Evolutionary conservation across 345 rosid species (phyloP).

Genomic region (Lepidium didymum): DNA sequence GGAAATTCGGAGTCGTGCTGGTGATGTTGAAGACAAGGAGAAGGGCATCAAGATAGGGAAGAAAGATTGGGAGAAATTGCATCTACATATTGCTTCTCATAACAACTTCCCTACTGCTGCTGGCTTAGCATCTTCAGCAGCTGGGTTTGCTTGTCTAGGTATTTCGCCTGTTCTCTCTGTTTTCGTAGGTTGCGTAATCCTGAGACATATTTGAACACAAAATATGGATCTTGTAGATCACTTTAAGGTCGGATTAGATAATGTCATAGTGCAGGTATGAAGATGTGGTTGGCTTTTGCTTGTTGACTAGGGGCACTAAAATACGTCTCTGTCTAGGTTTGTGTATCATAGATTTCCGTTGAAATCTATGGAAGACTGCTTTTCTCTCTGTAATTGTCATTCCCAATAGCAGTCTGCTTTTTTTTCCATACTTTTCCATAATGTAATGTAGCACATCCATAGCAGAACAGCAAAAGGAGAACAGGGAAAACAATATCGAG

Average conservation of each 20-base stretch:
- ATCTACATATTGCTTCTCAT: conserved; percentile 80
- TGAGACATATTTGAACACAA: background rate
- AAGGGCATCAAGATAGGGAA: conserved; percentile 68
- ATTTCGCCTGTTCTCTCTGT: background rate
- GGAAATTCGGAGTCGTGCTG: conserved; percentile 74
- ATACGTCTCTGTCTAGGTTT: background rate
- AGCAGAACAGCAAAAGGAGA: background rate
- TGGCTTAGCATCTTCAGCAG: conserved; percentile 98
- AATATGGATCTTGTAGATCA: background rate
- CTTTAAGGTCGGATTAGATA: background rate
- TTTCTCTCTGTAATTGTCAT: background rate
- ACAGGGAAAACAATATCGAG: background rate
- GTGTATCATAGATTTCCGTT: background rate
- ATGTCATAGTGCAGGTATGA: background rate
- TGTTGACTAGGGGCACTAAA: background rate
- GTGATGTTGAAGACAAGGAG: conserved; percentile 74
- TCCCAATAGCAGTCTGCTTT: no score
- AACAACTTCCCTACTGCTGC: conserved; percentile 98
- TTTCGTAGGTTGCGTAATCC: background rate
- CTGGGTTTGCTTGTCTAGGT: conserved; percentile 99
- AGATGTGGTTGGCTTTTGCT: background rate
- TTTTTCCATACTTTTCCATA: background rate
- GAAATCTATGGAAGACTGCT: background rate
- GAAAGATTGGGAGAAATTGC: conserved; percentile 82
- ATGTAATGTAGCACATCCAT: background rate